Percentiles rank a stretch among this genome's conserved stretches.
These are phyloP conservation scores for Leccinum variabile DNA, from an alignment of 1,284 basidiomycete genomes.

Conservation along the genomic window DNA sequence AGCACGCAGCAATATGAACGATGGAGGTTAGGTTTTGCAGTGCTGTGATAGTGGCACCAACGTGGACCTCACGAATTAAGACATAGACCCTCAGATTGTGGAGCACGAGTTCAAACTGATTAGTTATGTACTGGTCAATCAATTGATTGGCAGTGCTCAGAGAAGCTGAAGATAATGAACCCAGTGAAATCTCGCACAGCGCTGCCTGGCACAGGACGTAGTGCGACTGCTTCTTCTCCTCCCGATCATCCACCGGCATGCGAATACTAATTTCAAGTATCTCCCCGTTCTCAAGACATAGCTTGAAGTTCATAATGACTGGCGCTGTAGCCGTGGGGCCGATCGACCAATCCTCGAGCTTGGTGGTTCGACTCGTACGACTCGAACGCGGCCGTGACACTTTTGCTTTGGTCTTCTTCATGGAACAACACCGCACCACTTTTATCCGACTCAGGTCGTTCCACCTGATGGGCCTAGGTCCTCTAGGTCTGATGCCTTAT, in stretches of 20 bases:
- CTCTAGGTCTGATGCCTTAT: background rate
- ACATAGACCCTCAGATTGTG: constrained; percentile 7
- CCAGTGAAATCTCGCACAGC: background rate
- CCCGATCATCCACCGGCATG: constrained; percentile 11
- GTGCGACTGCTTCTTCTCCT: constrained; percentile 25
- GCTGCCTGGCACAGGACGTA: background rate
- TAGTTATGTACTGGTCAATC: background rate
- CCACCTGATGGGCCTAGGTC: background rate
- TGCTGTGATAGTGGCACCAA: constrained; percentile 1
- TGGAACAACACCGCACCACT: constrained; percentile 21
- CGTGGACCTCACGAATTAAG: background rate
- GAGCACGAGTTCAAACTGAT: background rate
- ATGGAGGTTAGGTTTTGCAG: constrained; percentile 10
- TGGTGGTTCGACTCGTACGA: constrained; percentile 20
- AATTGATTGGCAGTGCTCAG: constrained; percentile 21
- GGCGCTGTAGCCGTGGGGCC: background rate
- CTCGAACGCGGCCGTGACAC: background rate
- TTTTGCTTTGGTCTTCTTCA: background rate
- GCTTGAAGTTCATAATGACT: constrained; percentile 9
- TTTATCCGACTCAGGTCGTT: constrained; percentile 4
- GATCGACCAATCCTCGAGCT: constrained; percentile 6
- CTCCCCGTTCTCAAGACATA: constrained; percentile 15
- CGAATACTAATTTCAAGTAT: constrained; percentile 13
- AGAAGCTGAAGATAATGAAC: constrained; percentile 16
- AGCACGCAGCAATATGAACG: constrained; percentile 3